These are phyloP conservation scores for Pezicula neosporulosa DNA, from an alignment of 2,329 filamentous ascomycete species.

Conservation along the genomic window DNA sequence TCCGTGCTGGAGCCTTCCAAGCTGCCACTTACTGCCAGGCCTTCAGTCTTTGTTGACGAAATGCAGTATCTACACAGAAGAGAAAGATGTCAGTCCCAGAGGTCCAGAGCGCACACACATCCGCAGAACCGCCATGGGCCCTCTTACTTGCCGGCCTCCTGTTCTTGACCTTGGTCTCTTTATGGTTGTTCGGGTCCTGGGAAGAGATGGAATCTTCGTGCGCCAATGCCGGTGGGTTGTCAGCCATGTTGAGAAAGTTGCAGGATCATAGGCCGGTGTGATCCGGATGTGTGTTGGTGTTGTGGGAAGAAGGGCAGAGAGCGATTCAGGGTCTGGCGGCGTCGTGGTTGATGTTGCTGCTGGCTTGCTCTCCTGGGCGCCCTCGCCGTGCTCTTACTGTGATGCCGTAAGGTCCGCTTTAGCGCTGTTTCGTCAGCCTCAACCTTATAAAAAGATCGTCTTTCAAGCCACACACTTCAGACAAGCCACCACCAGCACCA, in stretches of 20 bases:
- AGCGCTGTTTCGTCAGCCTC: too few species aligned
- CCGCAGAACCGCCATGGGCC: conserved; percentile 14
- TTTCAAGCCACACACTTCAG: too few species aligned
- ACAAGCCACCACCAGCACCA: too few species aligned
- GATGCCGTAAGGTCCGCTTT: too few species aligned
- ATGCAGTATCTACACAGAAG: conserved; percentile 74
- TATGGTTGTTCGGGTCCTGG: conserved; percentile 47
- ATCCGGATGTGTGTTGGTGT: background rate
- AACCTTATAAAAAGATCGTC: too few species aligned
- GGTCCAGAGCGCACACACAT: conserved; percentile 8
- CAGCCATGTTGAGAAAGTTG: conserved; percentile 23
- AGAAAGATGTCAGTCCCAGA: conserved; percentile 14
- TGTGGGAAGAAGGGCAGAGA: background rate
- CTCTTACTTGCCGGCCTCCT: conserved; percentile 80
- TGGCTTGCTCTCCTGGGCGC: background rate
- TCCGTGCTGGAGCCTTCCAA: conserved; percentile 2
- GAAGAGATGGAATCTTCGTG: conserved; percentile 49
- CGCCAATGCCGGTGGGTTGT: conserved; percentile 19
- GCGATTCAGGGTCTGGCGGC: background rate
- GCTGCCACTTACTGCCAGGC: conserved; percentile 81
- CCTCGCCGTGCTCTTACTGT: too few species aligned
- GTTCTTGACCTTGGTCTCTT: conserved; percentile 81
- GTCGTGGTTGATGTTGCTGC: background rate
- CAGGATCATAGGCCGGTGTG: conserved; percentile 18
- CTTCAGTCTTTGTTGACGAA: conserved; percentile 93